Evolutionary conservation across 306 rosid genomes (phyloP).

Genomic region (Inga laurina): DNA sequence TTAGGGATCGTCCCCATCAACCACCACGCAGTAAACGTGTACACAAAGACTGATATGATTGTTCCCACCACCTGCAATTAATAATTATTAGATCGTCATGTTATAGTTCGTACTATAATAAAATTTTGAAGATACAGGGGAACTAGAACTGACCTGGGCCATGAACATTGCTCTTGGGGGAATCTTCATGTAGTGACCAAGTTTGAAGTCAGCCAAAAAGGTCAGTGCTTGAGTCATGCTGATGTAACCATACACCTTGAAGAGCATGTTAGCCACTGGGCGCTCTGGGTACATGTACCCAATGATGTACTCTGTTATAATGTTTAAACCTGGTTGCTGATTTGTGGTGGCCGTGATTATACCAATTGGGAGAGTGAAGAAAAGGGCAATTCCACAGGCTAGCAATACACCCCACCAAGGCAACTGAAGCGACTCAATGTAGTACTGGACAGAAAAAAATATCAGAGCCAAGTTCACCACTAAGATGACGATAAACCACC

Average conservation of each 20-base stretch:
- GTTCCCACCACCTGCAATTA: slow-evolving; percentile 59
- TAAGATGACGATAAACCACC: slow-evolving; percentile 59
- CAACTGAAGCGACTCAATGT: slow-evolving; percentile 53
- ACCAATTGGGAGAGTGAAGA: slow-evolving; percentile 60
- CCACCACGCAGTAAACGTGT: slow-evolving; percentile 65
- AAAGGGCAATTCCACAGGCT: slow-evolving; percentile 54
- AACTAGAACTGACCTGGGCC: slow-evolving; percentile 52
- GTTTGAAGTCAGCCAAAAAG: slow-evolving; percentile 58
- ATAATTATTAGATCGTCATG: not conserved
- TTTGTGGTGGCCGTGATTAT: slow-evolving; percentile 60
- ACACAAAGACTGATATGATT: slow-evolving; percentile 42
- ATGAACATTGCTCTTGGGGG: slow-evolving; percentile 71
- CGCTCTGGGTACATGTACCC: slow-evolving; percentile 61
- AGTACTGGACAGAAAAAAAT: slow-evolving; percentile 39
- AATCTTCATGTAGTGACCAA: slow-evolving; percentile 74
- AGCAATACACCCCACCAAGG: slow-evolving; percentile 73
- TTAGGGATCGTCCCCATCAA: slow-evolving; percentile 55
- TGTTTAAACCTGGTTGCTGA: slow-evolving; percentile 61
- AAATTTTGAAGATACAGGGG: not conserved
- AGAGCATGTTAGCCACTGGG: slow-evolving; percentile 72
- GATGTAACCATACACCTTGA: slow-evolving; percentile 64
- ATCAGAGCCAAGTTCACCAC: slow-evolving; percentile 43
- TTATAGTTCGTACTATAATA: not conserved
- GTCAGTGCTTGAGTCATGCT: slow-evolving; percentile 58
- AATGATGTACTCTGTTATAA: slow-evolving; percentile 59